phyloP scores from a whole-genome alignment of 768 basidiomycete genomes.

The Lentinus tigrinus region DNA sequence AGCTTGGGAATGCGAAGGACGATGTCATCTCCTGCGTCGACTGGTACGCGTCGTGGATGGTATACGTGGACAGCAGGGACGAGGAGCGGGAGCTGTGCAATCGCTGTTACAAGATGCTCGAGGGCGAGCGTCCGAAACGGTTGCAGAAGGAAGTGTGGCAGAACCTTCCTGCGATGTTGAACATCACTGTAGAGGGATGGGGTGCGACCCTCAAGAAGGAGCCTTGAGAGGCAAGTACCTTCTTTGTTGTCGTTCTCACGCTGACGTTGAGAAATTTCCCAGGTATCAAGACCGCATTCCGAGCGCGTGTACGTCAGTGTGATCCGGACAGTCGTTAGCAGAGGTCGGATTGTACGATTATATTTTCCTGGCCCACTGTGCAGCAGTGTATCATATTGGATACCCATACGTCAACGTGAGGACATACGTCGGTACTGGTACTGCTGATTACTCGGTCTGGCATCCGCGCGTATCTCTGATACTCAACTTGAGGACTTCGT shows the following conservation, averaged over 20 bases:
- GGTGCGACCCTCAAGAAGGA: slow-evolving; percentile 3
- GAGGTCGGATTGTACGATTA: too few relatives aligned
- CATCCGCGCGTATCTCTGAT: background rate
- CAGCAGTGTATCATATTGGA: too few relatives aligned
- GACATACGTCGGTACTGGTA: too few relatives aligned
- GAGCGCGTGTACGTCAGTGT: too few relatives aligned
- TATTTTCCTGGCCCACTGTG: too few relatives aligned
- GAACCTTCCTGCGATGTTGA: slow-evolving; percentile 16
- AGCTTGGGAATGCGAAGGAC: slow-evolving; percentile 10
- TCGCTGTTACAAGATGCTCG: slow-evolving; percentile 15
- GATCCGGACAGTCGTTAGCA: too few relatives aligned
- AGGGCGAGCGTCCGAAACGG: slow-evolving; percentile 11
- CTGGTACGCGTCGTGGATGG: slow-evolving; percentile 14
- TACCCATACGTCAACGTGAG: too few relatives aligned
- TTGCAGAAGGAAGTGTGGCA: slow-evolving; percentile 17
- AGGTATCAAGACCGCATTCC: too few relatives aligned
- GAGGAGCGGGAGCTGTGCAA: slow-evolving; percentile 15
- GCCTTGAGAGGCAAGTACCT: background rate
- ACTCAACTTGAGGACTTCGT: background rate
- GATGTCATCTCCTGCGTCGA: slow-evolving; percentile 15
- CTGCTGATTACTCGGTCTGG: too few relatives aligned
- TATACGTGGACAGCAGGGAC: slow-evolving; percentile 13
- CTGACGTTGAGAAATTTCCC: too few relatives aligned
- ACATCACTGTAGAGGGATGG: slow-evolving; percentile 10
- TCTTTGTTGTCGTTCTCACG: background rate